A percentile compares a stretch with the other conserved stretches of the same genome.
phyloP scores from a whole-genome alignment of 108 stramenopile species.

The Fragilariopsis cylindrus region DNA sequence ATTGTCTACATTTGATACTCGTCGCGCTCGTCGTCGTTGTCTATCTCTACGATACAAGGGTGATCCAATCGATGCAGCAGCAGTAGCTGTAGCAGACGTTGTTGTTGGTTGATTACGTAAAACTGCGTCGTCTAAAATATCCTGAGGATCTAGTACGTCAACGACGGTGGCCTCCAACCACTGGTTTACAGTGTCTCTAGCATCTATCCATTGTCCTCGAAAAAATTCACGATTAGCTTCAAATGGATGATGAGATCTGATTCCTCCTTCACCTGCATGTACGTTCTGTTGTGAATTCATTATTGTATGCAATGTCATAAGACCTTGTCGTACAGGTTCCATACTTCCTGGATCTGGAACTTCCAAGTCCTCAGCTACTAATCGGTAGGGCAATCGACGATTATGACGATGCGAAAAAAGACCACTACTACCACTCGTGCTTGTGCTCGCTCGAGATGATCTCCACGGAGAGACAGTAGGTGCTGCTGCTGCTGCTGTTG shows the following conservation, averaged over 20 bases:
- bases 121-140: slow-evolving; percentile 38
- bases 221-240: slow-evolving; percentile 80
- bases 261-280: neutral
- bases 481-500: neutral
- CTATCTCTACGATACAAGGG: neutral
- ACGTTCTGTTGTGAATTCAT: slow-evolving; percentile 25
- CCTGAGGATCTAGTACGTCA: slow-evolving; percentile 72
- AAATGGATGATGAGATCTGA: slow-evolving; percentile 25
- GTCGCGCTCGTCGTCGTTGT: slow-evolving; percentile 15
- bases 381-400: slow-evolving; percentile 53
- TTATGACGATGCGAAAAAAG: slow-evolving; percentile 1
- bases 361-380: slow-evolving; percentile 64
- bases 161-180: slow-evolving; percentile 97
- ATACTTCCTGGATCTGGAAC: slow-evolving; percentile 71
- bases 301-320: slow-evolving; percentile 91
- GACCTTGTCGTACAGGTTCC: slow-evolving; percentile 93
- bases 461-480: neutral
- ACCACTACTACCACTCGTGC: neutral
- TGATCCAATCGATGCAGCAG: neutral
- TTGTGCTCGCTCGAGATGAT: neutral
- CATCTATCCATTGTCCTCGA: slow-evolving; percentile 96
- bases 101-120: neutral
- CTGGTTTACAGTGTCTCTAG: slow-evolving; percentile 94
- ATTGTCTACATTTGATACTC: slow-evolving; percentile 13
- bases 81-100: neutral